Conservation (phyloP, 2,329 filamentous ascomycete genomes). For the Trichoderma sp. region DNA sequence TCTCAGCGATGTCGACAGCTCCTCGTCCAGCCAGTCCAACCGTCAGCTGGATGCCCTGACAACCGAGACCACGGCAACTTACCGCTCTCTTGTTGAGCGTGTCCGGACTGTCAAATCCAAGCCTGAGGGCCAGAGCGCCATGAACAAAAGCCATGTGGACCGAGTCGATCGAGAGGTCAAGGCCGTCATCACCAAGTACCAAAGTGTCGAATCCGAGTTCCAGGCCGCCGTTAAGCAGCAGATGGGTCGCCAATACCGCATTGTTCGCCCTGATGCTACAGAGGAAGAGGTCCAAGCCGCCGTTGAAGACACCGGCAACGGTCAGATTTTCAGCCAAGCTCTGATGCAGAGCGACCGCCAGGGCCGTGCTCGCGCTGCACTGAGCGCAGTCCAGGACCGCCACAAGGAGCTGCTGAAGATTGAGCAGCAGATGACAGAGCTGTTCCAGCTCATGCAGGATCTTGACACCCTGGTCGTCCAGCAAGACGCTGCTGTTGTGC, state of each 20-base stretch:
- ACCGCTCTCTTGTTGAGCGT: constrained; percentile 76
- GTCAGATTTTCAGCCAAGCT: constrained; percentile 86
- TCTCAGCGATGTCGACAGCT: constrained; percentile 75
- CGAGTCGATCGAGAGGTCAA: constrained; percentile 80
- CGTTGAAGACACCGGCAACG: constrained; percentile 70
- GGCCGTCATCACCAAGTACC: constrained; percentile 78
- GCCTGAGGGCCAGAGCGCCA: constrained; percentile 71
- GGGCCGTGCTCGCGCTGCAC: constrained; percentile 78
- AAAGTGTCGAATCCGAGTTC: constrained; percentile 78
- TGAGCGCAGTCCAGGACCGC: constrained; percentile 79
- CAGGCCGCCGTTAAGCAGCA: constrained; percentile 79
- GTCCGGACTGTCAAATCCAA: constrained; percentile 83
- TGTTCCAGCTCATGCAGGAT: constrained; percentile 86
- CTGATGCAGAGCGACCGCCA: constrained; percentile 79
- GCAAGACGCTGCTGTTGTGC: constrained; percentile 77
- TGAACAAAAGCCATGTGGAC: constrained; percentile 80
- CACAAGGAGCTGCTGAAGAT: constrained; percentile 91
- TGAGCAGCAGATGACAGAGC: constrained; percentile 83
- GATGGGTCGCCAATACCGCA: constrained; percentile 86
- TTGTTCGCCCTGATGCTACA: constrained; percentile 80
- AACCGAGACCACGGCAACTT: constrained; percentile 79
- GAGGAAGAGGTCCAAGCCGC: constrained; percentile 78
- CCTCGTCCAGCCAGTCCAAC: constrained; percentile 65
- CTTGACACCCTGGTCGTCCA: constrained; percentile 84
- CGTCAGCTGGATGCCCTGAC: constrained; percentile 74